Conservation (phyloP, 768 basidiomycete species). For the Naganishia kalamii region DNA sequence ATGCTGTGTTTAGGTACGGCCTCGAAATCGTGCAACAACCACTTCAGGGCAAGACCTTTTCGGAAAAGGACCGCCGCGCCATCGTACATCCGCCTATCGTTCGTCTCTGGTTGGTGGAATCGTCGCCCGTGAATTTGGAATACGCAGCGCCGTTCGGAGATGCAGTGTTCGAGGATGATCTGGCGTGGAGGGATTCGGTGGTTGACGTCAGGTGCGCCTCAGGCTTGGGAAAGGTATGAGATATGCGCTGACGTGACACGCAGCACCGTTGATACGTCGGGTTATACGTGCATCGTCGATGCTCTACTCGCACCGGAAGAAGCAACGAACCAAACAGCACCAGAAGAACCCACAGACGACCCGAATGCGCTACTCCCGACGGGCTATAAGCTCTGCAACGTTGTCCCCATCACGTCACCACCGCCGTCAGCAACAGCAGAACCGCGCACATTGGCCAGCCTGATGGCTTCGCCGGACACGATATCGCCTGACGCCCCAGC, state of each 20-base stretch:
- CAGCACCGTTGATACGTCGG: background rate
- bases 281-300: background rate
- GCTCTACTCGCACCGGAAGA: background rate
- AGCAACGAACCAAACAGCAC: background rate
- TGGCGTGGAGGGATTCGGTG: background rate
- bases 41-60: background rate
- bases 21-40: constrained; percentile 10
- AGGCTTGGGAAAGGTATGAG: no score
- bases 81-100: constrained; percentile 3
- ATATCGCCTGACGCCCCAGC: background rate
- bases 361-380: background rate
- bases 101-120: background rate
- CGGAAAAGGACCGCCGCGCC: constrained; percentile 1
- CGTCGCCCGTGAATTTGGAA: background rate
- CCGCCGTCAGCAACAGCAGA: background rate
- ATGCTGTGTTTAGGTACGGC: background rate
- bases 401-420: background rate
- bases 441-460: background rate
- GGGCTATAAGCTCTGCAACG: background rate
- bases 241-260: background rate
- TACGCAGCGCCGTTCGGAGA: background rate
- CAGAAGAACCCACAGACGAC: background rate
- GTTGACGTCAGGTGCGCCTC: background rate
- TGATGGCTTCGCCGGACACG: background rate
- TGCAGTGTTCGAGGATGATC: constrained; percentile 4